These are phyloP conservation scores for Maudiozyma humilis DNA, from an alignment of 1,139 yeast species.

Conservation along the genomic window DNA sequence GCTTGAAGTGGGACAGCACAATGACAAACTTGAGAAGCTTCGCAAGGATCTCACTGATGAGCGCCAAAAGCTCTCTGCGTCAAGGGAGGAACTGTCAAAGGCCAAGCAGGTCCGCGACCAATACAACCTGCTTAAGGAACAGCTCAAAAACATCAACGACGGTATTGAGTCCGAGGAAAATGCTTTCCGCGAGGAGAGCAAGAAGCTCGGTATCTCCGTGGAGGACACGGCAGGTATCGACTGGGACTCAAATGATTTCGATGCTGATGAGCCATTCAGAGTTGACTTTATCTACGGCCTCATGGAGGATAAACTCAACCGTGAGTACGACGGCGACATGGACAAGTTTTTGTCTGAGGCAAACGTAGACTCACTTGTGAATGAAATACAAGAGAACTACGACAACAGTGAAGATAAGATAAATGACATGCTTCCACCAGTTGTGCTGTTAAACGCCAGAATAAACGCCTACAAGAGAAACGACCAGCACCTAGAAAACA, in stretches of 20 bases:
- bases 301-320: constrained; percentile 35
- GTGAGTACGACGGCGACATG: constrained; percentile 25
- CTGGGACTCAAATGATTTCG: constrained; percentile 49
- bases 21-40: constrained; percentile 20
- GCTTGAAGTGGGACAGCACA: constrained; percentile 23
- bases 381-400: constrained; percentile 21
- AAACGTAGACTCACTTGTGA: constrained; percentile 16
- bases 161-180: constrained; percentile 53
- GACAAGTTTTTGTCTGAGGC: constrained; percentile 20
- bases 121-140: constrained; percentile 36
- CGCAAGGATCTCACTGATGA: constrained; percentile 23
- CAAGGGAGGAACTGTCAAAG: constrained; percentile 24
- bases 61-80: constrained; percentile 21
- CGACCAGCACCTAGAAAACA: constrained; percentile 45
- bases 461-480: constrained; percentile 68
- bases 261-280: constrained; percentile 81
- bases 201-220: constrained; percentile 31
- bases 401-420: constrained; percentile 11
- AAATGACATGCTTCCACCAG: constrained; percentile 44
- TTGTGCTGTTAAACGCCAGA: constrained; percentile 61
- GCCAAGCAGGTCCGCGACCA: constrained; percentile 28
- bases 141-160: constrained; percentile 45
- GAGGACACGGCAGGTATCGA: constrained; percentile 33
- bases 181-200: constrained; percentile 38
- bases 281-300: constrained; percentile 49